Evolutionary conservation across 352 stramenopile genomes (phyloP).

Genomic region (Phytophthora citricola): DNA sequence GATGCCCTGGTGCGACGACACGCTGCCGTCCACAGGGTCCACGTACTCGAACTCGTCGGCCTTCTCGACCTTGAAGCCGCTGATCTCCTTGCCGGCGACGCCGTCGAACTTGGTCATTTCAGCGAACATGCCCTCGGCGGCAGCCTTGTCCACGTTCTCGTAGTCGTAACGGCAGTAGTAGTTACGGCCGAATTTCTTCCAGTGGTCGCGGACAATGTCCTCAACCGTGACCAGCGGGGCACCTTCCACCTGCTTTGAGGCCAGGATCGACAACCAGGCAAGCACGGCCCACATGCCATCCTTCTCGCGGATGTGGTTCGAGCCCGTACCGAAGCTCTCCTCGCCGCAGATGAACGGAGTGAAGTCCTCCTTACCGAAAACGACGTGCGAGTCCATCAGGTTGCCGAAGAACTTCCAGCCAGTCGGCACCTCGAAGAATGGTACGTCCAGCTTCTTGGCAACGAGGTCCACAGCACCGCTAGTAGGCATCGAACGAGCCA

Average conservation of each 20-base stretch:
- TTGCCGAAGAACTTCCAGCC: constrained; percentile 99
- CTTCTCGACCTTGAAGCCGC: constrained; percentile 84
- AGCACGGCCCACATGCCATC: constrained; percentile 99
- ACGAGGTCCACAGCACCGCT: constrained; percentile 98
- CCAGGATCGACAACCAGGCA: constrained; percentile 98
- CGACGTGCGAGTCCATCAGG: constrained; percentile 98
- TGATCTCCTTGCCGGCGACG: constrained; percentile 70
- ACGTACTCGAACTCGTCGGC: constrained; percentile 99
- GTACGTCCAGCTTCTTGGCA: constrained; percentile 94
- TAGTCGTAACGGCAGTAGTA: constrained; percentile 99
- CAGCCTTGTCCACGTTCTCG: constrained; percentile 96
- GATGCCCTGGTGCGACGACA: constrained; percentile 97
- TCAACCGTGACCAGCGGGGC: constrained; percentile 95
- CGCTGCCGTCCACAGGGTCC: constrained; percentile 97
- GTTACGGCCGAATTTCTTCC: constrained; percentile 97
- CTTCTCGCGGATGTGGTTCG: constrained; percentile 99
- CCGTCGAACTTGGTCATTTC: constrained; percentile 76
- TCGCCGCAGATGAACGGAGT: constrained; percentile 99
- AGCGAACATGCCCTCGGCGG: constrained; percentile 78
- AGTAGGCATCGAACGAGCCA: constrained; percentile 98
- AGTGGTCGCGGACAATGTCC: constrained; percentile 97
- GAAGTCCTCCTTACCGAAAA: constrained; percentile 97
- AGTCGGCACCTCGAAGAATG: constrained; percentile 98
- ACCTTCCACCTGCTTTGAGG: constrained; percentile 85
- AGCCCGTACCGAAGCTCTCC: constrained; percentile 98